These are phyloP conservation scores for Septoria linicola DNA, from an alignment of 2,329 filamentous ascomycete genomes.

Conservation along the genomic window DNA sequence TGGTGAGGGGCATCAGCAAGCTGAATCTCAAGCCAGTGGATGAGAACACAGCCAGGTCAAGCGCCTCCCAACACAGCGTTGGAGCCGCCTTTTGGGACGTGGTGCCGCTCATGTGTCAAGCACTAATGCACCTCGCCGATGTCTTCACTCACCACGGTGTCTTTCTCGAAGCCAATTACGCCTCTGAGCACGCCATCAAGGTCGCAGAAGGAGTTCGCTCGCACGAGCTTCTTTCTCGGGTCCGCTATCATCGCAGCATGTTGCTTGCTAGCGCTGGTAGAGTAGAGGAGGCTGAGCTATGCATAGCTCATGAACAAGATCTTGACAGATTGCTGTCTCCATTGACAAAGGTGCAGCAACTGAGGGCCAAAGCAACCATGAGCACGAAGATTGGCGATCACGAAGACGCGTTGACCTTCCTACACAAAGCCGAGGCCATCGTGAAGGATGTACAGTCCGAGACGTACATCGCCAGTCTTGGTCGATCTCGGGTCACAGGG, in stretches of 20 bases:
- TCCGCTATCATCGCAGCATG: constrained; percentile 27
- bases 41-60: constrained; percentile 13
- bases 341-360: constrained; percentile 23
- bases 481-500: background rate
- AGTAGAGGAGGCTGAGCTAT: constrained; percentile 35
- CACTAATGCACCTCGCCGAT: constrained; percentile 70
- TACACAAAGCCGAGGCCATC: constrained; percentile 25
- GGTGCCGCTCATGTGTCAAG: constrained; percentile 69
- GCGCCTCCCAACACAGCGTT: constrained; percentile 39
- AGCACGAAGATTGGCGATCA: constrained; percentile 24
- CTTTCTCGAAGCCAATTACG: constrained; percentile 84
- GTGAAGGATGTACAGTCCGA: constrained; percentile 13
- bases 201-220: constrained; percentile 56
- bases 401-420: constrained; percentile 22
- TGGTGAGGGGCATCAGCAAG: constrained; percentile 36
- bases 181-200: constrained; percentile 78
- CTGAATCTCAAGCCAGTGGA: constrained; percentile 39
- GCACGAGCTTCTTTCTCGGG: constrained; percentile 18
- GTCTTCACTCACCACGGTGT: constrained; percentile 82
- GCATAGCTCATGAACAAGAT: constrained; percentile 23
- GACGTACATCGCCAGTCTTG: constrained; percentile 1
- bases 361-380: constrained; percentile 27
- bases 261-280: constrained; percentile 29
- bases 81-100: constrained; percentile 78
- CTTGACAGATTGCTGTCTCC: constrained; percentile 2